Evolutionary conservation across 2,329 filamentous ascomycete species (phyloP).

Genomic region (Coleophoma crateriformis): DNA sequence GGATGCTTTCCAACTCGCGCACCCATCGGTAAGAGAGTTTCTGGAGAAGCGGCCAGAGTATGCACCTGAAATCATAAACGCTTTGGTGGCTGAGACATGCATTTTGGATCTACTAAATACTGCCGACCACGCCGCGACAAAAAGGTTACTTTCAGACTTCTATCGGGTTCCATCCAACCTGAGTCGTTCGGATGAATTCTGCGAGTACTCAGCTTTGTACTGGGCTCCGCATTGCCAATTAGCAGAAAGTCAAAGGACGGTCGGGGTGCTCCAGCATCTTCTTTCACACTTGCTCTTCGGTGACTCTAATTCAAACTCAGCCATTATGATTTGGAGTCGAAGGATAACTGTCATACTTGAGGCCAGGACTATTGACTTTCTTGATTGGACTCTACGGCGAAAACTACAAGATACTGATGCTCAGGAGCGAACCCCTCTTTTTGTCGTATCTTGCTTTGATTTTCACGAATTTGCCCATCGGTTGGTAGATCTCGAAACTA

Average conservation of each 20-base stretch:
- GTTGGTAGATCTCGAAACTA: not conserved
- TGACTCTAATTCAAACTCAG: not conserved
- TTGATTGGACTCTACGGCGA: not conserved
- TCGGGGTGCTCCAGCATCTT: not conserved
- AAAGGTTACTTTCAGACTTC: not conserved
- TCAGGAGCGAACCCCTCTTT: not conserved
- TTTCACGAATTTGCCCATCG: not conserved
- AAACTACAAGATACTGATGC: not conserved
- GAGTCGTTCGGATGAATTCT: not conserved
- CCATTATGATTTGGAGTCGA: not conserved
- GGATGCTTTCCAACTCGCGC: slow-evolving; percentile 8
- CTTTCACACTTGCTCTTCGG: not conserved
- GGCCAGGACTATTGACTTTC: too few relatives aligned
- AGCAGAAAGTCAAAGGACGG: not conserved
- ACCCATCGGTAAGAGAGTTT: slow-evolving; percentile 11
- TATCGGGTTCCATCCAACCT: not conserved
- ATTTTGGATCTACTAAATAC: not conserved
- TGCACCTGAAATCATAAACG: not conserved
- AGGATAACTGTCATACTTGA: too few relatives aligned
- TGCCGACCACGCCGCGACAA: not conserved
- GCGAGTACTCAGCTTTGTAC: not conserved
- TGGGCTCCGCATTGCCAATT: not conserved
- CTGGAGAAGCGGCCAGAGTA: slow-evolving; percentile 4
- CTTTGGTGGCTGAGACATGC: slow-evolving; percentile 4
- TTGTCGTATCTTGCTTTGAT: not conserved